Conservation (phyloP, 352 stramenopile species). For the Hyphochytrium catenoides region DNA sequence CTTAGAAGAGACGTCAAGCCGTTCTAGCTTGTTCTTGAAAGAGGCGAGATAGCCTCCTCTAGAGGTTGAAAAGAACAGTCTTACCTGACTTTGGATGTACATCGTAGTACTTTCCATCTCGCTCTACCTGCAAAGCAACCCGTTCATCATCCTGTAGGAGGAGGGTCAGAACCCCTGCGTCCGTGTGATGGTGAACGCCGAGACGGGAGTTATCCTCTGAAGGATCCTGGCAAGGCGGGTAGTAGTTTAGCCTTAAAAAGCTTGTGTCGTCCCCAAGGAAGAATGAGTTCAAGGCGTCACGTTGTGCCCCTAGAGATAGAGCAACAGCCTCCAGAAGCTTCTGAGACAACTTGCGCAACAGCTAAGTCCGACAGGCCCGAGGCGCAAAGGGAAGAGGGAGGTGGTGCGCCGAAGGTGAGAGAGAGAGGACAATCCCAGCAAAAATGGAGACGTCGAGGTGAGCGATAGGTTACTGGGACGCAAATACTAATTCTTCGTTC, state of each 20-base stretch:
- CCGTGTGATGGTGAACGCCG: constrained; percentile 23
- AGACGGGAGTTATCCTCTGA: constrained; percentile 3
- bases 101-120: too few species aligned
- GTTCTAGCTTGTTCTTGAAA: too few species aligned
- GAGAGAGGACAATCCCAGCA: too few species aligned
- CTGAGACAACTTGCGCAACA: constrained; percentile 24
- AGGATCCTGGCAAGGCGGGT: constrained; percentile 21
- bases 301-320: constrained; percentile 22
- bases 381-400: too few species aligned
- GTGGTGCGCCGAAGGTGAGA: too few species aligned
- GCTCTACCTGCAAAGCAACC: constrained; percentile 19
- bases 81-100: constrained; percentile 18
- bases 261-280: constrained; percentile 28
- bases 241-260: constrained; percentile 74
- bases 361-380: too few species aligned
- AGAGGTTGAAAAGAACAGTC: constrained; percentile 26
- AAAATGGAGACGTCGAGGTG: too few species aligned
- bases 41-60: too few species aligned
- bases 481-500: too few species aligned
- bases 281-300: constrained; percentile 29
- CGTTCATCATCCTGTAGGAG: constrained; percentile 37
- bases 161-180: constrained; percentile 44
- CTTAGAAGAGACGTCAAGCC: too few species aligned
- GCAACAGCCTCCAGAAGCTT: constrained; percentile 28
- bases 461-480: too few species aligned